Percentiles rank a stretch among this genome's conserved stretches.
Conservation (phyloP, 2,329 filamentous ascomycete species). For the Parasarocladium wereldwijsianum region DNA sequence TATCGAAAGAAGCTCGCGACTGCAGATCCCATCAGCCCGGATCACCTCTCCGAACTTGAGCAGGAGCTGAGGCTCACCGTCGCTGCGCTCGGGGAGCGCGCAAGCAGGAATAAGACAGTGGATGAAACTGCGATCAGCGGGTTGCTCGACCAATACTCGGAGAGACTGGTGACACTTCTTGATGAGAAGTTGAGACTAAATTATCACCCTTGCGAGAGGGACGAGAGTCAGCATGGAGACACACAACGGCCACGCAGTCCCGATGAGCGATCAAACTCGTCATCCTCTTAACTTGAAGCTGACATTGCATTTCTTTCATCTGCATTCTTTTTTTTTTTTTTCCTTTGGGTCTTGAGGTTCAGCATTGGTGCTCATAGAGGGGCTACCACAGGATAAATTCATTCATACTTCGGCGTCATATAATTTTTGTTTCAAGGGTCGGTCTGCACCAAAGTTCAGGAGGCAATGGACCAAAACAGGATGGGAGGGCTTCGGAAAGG, state of each 20-base stretch:
- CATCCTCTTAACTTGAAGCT: too few relatives aligned
- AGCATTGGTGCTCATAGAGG: too few relatives aligned
- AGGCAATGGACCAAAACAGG: too few relatives aligned
- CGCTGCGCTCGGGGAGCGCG: slow-evolving; percentile 43
- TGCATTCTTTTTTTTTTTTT: slow-evolving; percentile 1
- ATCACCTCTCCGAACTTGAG: slow-evolving; percentile 46
- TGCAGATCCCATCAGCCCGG: slow-evolving; percentile 39
- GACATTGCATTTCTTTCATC: neutral
- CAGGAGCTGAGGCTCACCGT: slow-evolving; percentile 49
- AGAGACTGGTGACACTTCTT: slow-evolving; percentile 53
- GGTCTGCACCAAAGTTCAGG: too few relatives aligned
- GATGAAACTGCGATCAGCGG: slow-evolving; percentile 46
- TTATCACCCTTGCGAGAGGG: slow-evolving; percentile 18
- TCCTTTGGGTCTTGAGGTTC: neutral
- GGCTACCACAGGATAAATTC: too few relatives aligned
- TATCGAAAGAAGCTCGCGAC: slow-evolving; percentile 50
- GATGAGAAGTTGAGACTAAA: slow-evolving; percentile 53
- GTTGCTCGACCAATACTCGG: slow-evolving; percentile 61
- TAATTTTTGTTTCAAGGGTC: too few relatives aligned
- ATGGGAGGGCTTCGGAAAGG: too few relatives aligned
- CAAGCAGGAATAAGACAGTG: slow-evolving; percentile 36
- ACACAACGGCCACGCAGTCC: neutral
- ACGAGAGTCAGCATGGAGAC: slow-evolving; percentile 5
- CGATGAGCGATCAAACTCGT: too few relatives aligned
- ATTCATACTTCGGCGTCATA: too few relatives aligned